These are phyloP conservation scores for Cucurbitaria berberidis DNA, from an alignment of 2,329 filamentous ascomycete genomes.

Conservation along the genomic window DNA sequence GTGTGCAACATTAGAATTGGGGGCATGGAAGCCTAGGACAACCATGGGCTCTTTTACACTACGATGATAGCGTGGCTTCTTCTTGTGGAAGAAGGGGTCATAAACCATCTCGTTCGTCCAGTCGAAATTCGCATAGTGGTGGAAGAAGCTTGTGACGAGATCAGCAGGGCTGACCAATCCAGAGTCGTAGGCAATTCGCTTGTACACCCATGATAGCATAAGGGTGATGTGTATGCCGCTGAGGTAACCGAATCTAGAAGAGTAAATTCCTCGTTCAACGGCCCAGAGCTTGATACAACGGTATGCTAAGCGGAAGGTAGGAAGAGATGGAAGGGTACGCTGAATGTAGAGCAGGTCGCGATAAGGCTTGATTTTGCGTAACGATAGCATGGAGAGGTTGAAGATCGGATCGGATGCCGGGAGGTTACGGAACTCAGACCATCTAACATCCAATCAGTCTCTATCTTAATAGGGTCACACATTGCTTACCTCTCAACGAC, in stretches of 20 bases:
- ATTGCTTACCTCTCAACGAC: slow-evolving; percentile 58
- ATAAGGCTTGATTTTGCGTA: slow-evolving; percentile 68
- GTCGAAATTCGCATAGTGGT: slow-evolving; percentile 66
- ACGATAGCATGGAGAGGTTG: slow-evolving; percentile 60
- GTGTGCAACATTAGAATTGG: slow-evolving; percentile 65
- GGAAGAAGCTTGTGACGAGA: slow-evolving; percentile 66
- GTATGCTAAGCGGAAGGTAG: slow-evolving; percentile 64
- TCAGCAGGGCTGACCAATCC: slow-evolving; percentile 55
- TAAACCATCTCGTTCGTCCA: slow-evolving; percentile 63
- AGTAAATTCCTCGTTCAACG: slow-evolving; percentile 66
- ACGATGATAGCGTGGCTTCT: slow-evolving; percentile 57
- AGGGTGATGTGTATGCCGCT: slow-evolving; percentile 70
- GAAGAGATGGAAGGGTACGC: slow-evolving; percentile 64
- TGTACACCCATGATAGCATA: slow-evolving; percentile 66
- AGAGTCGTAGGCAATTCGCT: slow-evolving; percentile 47
- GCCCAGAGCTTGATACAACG: slow-evolving; percentile 69
- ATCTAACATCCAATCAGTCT: slow-evolving; percentile 34
- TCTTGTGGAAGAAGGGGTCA: slow-evolving; percentile 63
- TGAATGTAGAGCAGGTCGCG: slow-evolving; percentile 68
- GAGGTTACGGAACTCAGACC: slow-evolving; percentile 49
- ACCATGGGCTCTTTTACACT: slow-evolving; percentile 66
- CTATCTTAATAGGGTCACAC: not conserved
- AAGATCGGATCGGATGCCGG: slow-evolving; percentile 62
- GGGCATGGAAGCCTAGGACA: slow-evolving; percentile 67
- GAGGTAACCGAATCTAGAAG: slow-evolving; percentile 69